Conservation (phyloP, 2,329 filamentous ascomycete genomes). For the Hymenoscyphus infarciens region DNA sequence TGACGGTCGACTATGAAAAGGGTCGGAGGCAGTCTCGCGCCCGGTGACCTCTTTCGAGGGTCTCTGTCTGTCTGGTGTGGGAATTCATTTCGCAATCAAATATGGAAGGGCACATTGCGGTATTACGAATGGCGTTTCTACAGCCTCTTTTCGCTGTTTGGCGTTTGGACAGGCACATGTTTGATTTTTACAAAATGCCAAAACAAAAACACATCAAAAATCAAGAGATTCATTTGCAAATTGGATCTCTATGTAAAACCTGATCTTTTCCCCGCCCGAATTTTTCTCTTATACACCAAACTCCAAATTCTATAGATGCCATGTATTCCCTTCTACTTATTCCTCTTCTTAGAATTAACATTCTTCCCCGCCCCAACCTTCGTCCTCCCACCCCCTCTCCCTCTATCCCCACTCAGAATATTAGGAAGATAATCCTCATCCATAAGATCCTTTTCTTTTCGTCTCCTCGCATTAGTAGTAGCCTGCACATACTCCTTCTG, state of each 20-base stretch:
- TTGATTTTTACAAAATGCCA: too few relatives aligned
- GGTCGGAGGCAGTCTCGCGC: too few relatives aligned
- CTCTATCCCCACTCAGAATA: slow-evolving; percentile 77
- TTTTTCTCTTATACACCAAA: slow-evolving; percentile 9
- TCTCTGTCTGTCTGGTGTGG: too few relatives aligned
- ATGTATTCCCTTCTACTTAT: slow-evolving; percentile 24
- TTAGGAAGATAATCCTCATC: slow-evolving; percentile 88
- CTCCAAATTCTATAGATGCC: slow-evolving; percentile 8
- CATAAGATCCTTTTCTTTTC: slow-evolving; percentile 79
- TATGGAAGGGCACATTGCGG: too few relatives aligned
- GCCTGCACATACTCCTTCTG: slow-evolving; percentile 85
- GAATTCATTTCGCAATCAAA: too few relatives aligned
- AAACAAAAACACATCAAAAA: too few relatives aligned
- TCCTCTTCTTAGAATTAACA: slow-evolving; percentile 74
- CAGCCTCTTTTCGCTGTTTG: too few relatives aligned
- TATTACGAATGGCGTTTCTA: too few relatives aligned
- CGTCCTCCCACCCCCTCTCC: slow-evolving; percentile 60
- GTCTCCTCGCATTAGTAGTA: slow-evolving; percentile 59
- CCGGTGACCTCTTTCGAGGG: too few relatives aligned
- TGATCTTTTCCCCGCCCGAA: neutral
- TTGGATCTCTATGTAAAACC: neutral
- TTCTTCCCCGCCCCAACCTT: slow-evolving; percentile 82
- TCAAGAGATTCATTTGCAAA: too few relatives aligned
- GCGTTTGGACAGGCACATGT: too few relatives aligned
- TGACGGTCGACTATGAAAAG: too few relatives aligned